A percentile compares a stretch with the other conserved stretches of the same genome.
phyloP scores from a whole-genome alignment of 768 basidiomycete species.

The Royoungia palumana region DNA sequence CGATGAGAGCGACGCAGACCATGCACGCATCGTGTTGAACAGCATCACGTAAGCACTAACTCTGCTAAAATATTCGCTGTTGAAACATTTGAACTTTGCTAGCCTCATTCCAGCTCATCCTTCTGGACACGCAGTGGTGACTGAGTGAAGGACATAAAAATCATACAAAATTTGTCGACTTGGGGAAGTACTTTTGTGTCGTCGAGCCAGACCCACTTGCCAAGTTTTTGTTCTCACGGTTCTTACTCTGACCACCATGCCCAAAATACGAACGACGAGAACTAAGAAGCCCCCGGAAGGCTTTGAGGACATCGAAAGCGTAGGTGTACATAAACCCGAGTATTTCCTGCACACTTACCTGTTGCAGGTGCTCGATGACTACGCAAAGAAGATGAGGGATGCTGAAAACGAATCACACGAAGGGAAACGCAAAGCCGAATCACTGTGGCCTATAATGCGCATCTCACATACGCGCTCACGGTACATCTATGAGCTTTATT shows the following conservation, averaged over 20 bases:
- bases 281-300: constrained; percentile 96
- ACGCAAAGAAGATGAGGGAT: constrained; percentile 98
- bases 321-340: constrained; percentile 31
- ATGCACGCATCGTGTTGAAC: constrained; percentile 11
- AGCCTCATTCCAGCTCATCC: no score
- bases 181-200: no score
- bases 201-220: no score
- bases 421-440: constrained; percentile 93
- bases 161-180: no score
- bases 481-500: constrained; percentile 98
- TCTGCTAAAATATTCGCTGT: background rate
- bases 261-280: constrained; percentile 87
- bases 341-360: constrained; percentile 6
- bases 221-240: constrained; percentile 15
- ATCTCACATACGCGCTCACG: constrained; percentile 94
- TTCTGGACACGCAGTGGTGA: no score
- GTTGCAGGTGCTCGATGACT: constrained; percentile 88
- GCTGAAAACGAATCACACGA: constrained; percentile 98
- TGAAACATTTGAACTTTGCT: background rate
- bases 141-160: no score
- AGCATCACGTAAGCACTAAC: constrained; percentile 20
- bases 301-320: constrained; percentile 87
- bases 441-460: constrained; percentile 97
- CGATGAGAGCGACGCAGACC: constrained; percentile 14
- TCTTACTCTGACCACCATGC: constrained; percentile 53